Base-by-base conservation (phyloP, 2,329 filamentous ascomycete species). In the Xylaria sp. region DNA sequence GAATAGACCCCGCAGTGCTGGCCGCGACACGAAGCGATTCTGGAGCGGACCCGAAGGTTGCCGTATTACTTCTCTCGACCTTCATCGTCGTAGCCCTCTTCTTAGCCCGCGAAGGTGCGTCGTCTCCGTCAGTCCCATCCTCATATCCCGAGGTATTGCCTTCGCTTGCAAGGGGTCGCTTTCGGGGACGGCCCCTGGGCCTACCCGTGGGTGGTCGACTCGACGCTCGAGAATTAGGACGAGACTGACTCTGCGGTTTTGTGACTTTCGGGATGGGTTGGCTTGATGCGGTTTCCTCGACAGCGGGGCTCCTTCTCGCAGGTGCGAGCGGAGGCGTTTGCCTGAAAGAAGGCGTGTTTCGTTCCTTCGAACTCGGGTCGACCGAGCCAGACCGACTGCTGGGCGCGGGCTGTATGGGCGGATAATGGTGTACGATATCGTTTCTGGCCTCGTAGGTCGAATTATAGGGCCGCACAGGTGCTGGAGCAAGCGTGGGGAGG, bases 11-110 rank as follows among this genome's bases (percentile, higher is more conserved):
- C 53, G 94, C 92, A 17, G 93, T 97, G 78, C 93, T 97, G 56
- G 95, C 95, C 68, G 93, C 91, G n/a, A 97, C 93, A 58, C 94
- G 88, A 31, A 98, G 84, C 3, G 93, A 97, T 58, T 96, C 93
- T 10, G 90, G 88, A 36, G 89, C 90, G 46, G 88, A 86, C 60
- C 91, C 92, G 74, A 97, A 92, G 26, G 88, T 89, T 70, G 86
- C 88, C 73, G 88, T 91, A 59, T 90, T 89, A n/a, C 89, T 89
- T 81, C 90, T 91, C 71, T 92, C 89, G 13, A 90, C 88, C 76
- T 91, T 88, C 23, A 89, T 93, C 28, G 91, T 88, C 76, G 93
- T 96, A 40, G 90, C 94, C 75, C 94, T 88, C 81, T 97, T 97
- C 75, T 89, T 92, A 71, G 28, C 70, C 58, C 85, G 83, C 31